Evolutionary conservation across 495 filamentous ascomycete species (phyloP), one percentile per base, ranked within the genome.

Genomic region (Aspergillus homomorphus): DNA sequence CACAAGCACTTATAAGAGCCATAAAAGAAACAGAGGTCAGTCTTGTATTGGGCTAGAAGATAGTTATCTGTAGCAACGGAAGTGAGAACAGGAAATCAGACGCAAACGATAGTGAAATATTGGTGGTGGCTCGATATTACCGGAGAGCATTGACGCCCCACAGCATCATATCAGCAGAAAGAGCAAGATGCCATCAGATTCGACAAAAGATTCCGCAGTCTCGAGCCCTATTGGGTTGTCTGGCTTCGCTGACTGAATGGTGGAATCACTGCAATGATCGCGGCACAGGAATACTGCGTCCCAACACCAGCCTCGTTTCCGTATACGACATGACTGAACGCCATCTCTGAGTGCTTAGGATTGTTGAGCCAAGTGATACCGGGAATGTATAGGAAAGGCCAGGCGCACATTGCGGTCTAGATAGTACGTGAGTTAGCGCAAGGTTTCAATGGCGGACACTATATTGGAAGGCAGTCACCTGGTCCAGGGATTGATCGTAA

Each of bases 221-320:
- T 4, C 4, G 26, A 4, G 4, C 10, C 26, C 10, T 10, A 30
- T 10, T 30, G 4, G 26, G 10, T 19, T 18, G 43, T 45, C 7
- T 9, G 45, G 8, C 45, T 18, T 7, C 51, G 33, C 15, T 53
- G 8, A 6, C 21, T 21, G 23, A 52, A 58, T 23, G 62, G 64
- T 19, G 68, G 66, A 46, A 70, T 59, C 0, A 56, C 51, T 7
- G 62, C 69, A 2, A 70, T 58, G 16, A 72, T 65, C 0, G 67
- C 65, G 23, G 60, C 67, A 51, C 22, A 62, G 0, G 67, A 70
- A 41, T 70, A 70, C 8, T 49, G 21, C 0, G 51, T 53, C 0
- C 43, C 51, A 22, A 61, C 16, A 0, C 50, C 51, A 7, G 63
- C 4, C 33, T 68, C 53, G 20, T 72, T 70, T 3, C 67, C 69